A percentile compares a stretch with the other conserved stretches of the same genome.
These are phyloP conservation scores for Phalaenopsis equestris DNA, from an alignment of 106 monocot species.

Conservation along the genomic window DNA sequence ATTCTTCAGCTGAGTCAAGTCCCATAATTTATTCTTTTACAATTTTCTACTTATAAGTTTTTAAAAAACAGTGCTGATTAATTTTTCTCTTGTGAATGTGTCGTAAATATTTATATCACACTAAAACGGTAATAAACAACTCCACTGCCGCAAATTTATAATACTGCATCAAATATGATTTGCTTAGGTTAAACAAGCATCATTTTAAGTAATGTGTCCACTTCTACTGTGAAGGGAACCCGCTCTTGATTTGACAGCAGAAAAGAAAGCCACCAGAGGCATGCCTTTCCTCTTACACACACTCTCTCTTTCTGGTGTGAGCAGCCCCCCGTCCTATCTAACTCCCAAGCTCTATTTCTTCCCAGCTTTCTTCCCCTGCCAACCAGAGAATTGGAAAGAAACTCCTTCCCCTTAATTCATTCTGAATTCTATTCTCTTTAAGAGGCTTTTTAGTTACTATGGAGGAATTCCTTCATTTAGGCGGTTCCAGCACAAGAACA, in stretches of 20 bases:
- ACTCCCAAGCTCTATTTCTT: neutral
- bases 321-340: slow-evolving; percentile 12
- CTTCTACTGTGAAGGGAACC: neutral
- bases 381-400: neutral
- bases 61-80: too few species aligned
- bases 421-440: neutral
- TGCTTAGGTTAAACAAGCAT: neutral
- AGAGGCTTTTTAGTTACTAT: neutral
- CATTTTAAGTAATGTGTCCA: neutral
- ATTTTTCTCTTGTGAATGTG: too few species aligned
- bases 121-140: too few species aligned
- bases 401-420: neutral
- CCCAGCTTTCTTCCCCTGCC: neutral
- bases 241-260: slow-evolving; percentile 42
- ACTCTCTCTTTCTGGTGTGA: slow-evolving; percentile 3
- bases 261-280: slow-evolving; percentile 46
- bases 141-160: too few species aligned
- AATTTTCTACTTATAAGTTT: too few species aligned
- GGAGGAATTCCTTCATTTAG: slow-evolving; percentile 19
- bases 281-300: slow-evolving; percentile 21
- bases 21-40: too few species aligned
- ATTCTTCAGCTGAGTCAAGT: too few species aligned
- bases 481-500: slow-evolving; percentile 11
- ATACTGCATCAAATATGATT: too few species aligned
- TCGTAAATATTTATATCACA: too few species aligned